These are phyloP conservation scores for Pseudocercospora fuligena DNA, from an alignment of 2,329 filamentous ascomycete species.

Conservation along the genomic window DNA sequence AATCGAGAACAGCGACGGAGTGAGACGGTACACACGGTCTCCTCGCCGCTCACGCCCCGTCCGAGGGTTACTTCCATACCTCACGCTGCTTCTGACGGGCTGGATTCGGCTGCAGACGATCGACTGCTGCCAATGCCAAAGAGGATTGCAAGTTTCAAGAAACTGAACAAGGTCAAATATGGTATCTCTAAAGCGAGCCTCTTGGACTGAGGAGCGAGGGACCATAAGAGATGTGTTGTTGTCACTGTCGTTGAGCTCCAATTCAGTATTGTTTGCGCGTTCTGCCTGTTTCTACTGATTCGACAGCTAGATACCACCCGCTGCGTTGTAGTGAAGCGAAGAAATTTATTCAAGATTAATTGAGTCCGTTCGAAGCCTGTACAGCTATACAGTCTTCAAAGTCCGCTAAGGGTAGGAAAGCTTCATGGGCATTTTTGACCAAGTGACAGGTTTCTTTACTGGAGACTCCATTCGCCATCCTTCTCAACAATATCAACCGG, in stretches of 20 bases:
- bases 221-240: background rate
- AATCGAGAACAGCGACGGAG: background rate
- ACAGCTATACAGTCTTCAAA: too few relatives aligned
- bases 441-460: conserved; percentile 42
- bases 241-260: conserved; percentile 5
- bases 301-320: conserved; percentile 17
- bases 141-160: conserved; percentile 1
- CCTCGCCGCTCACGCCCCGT: background rate
- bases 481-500: conserved; percentile 74
- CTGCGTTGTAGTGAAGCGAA: conserved; percentile 1
- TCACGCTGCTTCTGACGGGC: background rate
- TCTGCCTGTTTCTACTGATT: conserved; percentile 13
- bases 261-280: conserved; percentile 2
- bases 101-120: background rate
- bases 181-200: conserved; percentile 1
- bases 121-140: background rate
- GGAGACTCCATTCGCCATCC: conserved; percentile 70
- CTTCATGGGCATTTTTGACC: background rate
- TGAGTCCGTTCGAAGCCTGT: background rate
- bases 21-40: background rate
- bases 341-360: background rate
- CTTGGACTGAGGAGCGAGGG: background rate
- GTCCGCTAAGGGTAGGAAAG: too few relatives aligned
- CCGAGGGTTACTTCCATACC: background rate
- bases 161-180: background rate